These are phyloP conservation scores for Novymonas esmeraldas DNA, from an alignment of 208 protist species.

Conservation along the genomic window DNA sequence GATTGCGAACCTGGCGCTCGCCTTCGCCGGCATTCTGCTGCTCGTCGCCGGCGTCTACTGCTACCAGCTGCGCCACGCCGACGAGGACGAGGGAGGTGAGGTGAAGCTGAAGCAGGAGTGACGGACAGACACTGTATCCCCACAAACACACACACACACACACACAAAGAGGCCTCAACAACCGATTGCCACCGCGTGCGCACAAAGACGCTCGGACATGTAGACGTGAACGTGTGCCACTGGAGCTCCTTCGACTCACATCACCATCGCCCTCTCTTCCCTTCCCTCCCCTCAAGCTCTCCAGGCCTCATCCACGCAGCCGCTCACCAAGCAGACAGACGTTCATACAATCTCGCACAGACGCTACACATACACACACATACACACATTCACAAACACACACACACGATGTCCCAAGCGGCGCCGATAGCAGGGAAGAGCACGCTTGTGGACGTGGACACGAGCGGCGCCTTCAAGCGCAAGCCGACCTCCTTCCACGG, in stretches of 20 bases:
- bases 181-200: neutral
- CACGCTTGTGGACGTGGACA: conserved; percentile 42
- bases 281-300: too few species aligned
- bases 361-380: neutral
- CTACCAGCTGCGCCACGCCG: conserved; percentile 14
- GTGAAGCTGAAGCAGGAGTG: conserved; percentile 36
- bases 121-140: neutral
- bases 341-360: too few species aligned
- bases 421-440: conserved; percentile 15
- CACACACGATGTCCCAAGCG: neutral
- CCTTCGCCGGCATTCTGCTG: conserved; percentile 12
- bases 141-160: neutral
- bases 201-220: neutral
- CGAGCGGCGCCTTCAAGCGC: conserved; percentile 62
- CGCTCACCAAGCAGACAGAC: too few species aligned
- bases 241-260: neutral
- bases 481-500: conserved; percentile 59
- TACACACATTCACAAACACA: neutral
- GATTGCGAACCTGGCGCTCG: conserved; percentile 19
- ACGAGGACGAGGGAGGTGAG: conserved; percentile 7
- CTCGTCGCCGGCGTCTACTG: conserved; percentile 12
- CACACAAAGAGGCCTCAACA: conserved; percentile 1
- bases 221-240: neutral
- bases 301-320: too few species aligned
- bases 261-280: too few species aligned